phyloP scores from a whole-genome alignment of 2,329 filamentous ascomycete genomes.

The Neocatenulostroma microsporum region DNA sequence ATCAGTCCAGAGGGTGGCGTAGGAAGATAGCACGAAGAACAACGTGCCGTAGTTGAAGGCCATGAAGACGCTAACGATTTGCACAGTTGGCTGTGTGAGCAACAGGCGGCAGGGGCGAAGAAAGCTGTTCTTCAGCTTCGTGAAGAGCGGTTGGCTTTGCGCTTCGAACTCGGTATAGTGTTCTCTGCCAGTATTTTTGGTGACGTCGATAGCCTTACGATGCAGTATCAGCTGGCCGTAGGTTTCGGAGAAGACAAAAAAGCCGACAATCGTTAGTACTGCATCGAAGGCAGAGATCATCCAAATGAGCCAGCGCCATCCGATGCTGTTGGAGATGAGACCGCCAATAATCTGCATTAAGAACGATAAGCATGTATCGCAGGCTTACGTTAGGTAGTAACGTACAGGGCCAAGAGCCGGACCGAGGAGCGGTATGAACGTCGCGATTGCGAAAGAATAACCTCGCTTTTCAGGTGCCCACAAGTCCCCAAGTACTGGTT shows the following conservation, averaged over 20 bases:
- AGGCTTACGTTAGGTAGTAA: background rate
- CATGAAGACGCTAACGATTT: constrained; percentile 42
- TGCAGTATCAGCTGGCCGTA: constrained; percentile 35
- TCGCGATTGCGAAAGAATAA: constrained; percentile 31
- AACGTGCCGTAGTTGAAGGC: constrained; percentile 50
- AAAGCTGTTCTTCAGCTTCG: constrained; percentile 31
- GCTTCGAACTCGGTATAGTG: constrained; percentile 18
- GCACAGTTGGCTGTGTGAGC: constrained; percentile 48
- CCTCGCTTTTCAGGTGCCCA: constrained; percentile 43
- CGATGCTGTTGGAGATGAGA: constrained; percentile 30
- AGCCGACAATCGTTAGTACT: constrained; percentile 24
- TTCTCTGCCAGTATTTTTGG: constrained; percentile 34
- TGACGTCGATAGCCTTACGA: constrained; percentile 30
- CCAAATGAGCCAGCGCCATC: constrained; percentile 42
- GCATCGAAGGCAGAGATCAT: constrained; percentile 31
- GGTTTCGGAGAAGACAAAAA: constrained; percentile 36
- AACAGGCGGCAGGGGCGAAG: constrained; percentile 47
- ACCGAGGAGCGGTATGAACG: constrained; percentile 34
- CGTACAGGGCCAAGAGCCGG: constrained; percentile 13
- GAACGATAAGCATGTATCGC: background rate
- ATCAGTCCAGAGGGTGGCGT: constrained; percentile 46
- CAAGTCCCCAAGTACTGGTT: constrained; percentile 38
- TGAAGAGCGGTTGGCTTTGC: background rate
- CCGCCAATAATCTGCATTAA: constrained; percentile 20
- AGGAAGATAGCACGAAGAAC: constrained; percentile 52